Percentiles rank a stretch among this genome's conserved stretches.
phyloP scores from a whole-genome alignment of 2,329 filamentous ascomycete genomes.

The Diatrype stigma region DNA sequence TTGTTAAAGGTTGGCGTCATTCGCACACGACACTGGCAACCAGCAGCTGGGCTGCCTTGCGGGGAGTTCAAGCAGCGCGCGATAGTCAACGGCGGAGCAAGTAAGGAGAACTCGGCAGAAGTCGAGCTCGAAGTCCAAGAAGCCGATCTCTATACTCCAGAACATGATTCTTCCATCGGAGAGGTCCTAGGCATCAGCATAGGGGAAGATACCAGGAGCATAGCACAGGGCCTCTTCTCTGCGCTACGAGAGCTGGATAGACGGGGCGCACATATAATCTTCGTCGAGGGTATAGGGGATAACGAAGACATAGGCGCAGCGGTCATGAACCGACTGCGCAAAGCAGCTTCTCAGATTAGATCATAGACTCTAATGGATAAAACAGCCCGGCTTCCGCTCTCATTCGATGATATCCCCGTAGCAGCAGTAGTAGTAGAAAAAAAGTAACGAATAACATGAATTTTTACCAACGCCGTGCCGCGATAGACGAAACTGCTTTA shows the following conservation, averaged over 20 bases:
- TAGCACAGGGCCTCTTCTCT: constrained; percentile 85
- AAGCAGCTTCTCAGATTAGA: constrained; percentile 64
- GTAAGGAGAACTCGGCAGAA: constrained; percentile 15
- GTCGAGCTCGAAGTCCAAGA: constrained; percentile 36
- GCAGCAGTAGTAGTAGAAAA: background rate
- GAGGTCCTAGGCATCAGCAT: constrained; percentile 67
- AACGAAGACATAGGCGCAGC: constrained; percentile 80
- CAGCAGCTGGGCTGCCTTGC: constrained; percentile 36
- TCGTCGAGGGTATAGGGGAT: constrained; percentile 82
- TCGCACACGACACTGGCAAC: constrained; percentile 51
- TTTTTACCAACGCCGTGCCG: constrained; percentile 26
- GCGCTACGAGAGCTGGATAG: constrained; percentile 82
- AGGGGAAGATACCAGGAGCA: constrained; percentile 64
- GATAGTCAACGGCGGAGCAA: constrained; percentile 18
- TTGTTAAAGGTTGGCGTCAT: constrained; percentile 45
- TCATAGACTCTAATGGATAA: constrained; percentile 36
- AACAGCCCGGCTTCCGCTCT: constrained; percentile 17
- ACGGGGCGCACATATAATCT: constrained; percentile 73
- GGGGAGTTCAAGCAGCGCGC: constrained; percentile 26
- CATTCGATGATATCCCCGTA: constrained; percentile 17
- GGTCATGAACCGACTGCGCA: constrained; percentile 78
- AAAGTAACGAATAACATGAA: constrained; percentile 13
- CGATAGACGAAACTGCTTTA: constrained; percentile 18
- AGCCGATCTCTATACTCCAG: constrained; percentile 33
- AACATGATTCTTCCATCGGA: constrained; percentile 29